These are phyloP conservation scores for Fraxinus nigra DNA, from an alignment of 305 asterid genomes.

Conservation along the genomic window DNA sequence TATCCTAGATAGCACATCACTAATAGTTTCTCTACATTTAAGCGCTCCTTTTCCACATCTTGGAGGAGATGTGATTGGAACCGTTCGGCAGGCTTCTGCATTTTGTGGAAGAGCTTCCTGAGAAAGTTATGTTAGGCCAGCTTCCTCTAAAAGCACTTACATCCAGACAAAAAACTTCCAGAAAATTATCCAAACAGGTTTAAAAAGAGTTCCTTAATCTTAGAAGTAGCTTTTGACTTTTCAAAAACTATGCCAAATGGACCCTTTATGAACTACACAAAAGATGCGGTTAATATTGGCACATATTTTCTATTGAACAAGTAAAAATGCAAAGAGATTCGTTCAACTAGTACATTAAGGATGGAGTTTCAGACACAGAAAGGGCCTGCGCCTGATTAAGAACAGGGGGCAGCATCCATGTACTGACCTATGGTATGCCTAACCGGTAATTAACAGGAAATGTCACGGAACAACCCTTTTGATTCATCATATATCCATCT, in stretches of 20 bases:
- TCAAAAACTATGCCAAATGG: neutral
- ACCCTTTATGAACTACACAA: neutral
- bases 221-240: neutral
- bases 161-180: neutral
- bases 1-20: neutral
- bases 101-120: neutral
- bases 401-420: conserved; percentile 17
- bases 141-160: neutral
- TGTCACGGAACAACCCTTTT: conserved; percentile 81
- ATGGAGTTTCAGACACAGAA: neutral
- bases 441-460: conserved; percentile 49
- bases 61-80: neutral
- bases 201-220: neutral
- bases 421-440: conserved; percentile 28
- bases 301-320: neutral
- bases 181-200: neutral
- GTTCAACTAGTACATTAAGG: neutral
- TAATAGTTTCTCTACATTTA: neutral
- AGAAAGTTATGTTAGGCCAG: neutral
- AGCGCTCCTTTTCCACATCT: neutral
- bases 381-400: conserved; percentile 23
- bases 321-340: neutral
- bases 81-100: neutral
- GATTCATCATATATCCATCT: conserved; percentile 98
- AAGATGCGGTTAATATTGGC: neutral